Conservation (phyloP, 2,329 filamentous ascomycete genomes). For the Albifimbria verrucaria region DNA sequence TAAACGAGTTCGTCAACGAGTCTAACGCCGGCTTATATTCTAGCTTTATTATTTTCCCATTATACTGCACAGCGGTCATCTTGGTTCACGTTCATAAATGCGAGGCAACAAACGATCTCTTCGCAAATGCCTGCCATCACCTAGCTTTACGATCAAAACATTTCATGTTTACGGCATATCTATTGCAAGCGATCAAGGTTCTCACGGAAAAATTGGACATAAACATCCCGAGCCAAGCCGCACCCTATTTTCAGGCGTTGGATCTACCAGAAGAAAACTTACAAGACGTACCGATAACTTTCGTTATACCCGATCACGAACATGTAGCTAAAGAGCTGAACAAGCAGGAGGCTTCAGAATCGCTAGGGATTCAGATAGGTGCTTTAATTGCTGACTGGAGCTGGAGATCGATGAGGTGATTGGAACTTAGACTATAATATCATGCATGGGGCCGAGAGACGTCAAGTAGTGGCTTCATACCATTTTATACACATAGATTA, state of each 20-base stretch:
- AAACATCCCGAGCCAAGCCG: conserved; percentile 6
- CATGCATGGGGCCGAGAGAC: too few species aligned
- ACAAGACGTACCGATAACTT: conserved; percentile 11
- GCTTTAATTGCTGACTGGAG: neutral
- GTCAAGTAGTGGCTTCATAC: too few species aligned
- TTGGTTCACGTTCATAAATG: conserved; percentile 5
- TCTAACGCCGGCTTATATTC: conserved; percentile 11
- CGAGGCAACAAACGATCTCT: conserved; percentile 5
- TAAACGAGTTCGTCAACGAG: conserved; percentile 7
- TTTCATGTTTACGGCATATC: conserved; percentile 10
- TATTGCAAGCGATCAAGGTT: conserved; percentile 12
- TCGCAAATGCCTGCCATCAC: conserved; percentile 7
- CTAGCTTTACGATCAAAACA: conserved; percentile 6
- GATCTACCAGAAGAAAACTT: conserved; percentile 5
- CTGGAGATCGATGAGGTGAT: neutral
- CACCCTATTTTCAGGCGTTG: conserved; percentile 7
- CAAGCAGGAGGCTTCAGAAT: neutral
- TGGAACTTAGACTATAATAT: neutral
- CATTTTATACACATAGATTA: too few species aligned
- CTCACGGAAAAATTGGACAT: conserved; percentile 11
- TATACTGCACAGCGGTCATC: conserved; percentile 10
- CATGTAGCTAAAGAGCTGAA: neutral
- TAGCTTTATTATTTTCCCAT: conserved; percentile 8
- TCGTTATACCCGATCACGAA: conserved; percentile 4
- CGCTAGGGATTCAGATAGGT: neutral